Evolutionary conservation across 768 basidiomycete species (phyloP).

Genomic region (Pleurotus tuoliensis): DNA sequence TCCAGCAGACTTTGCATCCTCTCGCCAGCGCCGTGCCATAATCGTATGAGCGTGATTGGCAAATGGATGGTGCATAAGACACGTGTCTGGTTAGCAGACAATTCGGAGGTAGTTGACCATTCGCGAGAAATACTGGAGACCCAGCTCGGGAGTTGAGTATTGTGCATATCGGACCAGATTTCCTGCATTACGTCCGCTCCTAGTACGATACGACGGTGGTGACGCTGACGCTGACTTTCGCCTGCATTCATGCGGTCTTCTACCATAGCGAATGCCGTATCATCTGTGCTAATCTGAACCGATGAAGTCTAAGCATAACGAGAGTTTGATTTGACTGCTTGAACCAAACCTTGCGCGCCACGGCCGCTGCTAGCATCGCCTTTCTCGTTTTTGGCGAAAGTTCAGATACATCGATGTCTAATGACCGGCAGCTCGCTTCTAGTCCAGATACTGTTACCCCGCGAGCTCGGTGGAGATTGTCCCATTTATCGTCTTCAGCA

Average conservation of each 20-base stretch:
- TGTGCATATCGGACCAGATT: constrained; percentile 25
- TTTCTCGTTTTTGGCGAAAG: not conserved
- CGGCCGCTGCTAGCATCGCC: not conserved
- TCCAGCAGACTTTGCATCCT: constrained; percentile 16
- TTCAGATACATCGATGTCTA: not conserved
- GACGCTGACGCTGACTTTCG: not conserved
- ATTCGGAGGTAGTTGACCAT: constrained; percentile 19
- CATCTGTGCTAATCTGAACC: not conserved
- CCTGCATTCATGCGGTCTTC: not conserved
- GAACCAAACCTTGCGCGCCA: not conserved
- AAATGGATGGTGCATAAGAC: constrained; percentile 23
- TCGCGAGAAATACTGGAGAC: constrained; percentile 22
- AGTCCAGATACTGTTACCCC: too few relatives aligned
- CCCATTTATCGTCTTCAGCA: too few relatives aligned
- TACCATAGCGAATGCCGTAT: not conserved
- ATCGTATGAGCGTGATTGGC: constrained; percentile 22
- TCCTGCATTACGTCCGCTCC: constrained; percentile 23
- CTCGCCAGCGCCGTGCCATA: constrained; percentile 14
- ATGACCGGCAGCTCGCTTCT: too few relatives aligned
- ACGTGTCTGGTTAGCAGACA: constrained; percentile 26
- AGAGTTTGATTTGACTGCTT: not conserved
- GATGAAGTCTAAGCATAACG: not conserved
- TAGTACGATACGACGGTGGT: constrained; percentile 14
- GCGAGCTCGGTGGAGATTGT: too few relatives aligned
- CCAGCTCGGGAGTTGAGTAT: constrained; percentile 26